Conservation (phyloP, 495 filamentous ascomycete genomes). For the Aspergillus bertholletiae region DNA sequence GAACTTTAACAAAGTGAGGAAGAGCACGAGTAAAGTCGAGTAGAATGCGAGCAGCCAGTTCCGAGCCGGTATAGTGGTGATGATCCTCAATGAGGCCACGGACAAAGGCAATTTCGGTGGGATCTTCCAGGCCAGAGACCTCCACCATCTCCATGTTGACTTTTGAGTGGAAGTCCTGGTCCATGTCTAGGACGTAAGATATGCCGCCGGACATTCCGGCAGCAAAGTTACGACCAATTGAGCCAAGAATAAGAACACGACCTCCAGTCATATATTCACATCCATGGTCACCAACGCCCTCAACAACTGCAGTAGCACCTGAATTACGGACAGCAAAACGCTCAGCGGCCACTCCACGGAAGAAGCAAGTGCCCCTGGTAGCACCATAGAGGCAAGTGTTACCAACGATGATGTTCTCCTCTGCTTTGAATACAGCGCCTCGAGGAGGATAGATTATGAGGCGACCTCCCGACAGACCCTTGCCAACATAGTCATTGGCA, state of each 20-base stretch:
- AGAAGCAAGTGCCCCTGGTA: conserved; percentile 90
- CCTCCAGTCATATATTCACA: conserved; percentile 99
- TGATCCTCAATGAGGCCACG: conserved; percentile 96
- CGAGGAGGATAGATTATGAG: conserved; percentile 96
- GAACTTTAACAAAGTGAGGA: conserved; percentile 87
- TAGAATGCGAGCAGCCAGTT: conserved; percentile 90
- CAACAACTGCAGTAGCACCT: conserved; percentile 92
- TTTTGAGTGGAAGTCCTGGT: conserved; percentile 88
- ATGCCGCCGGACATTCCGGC: conserved; percentile 99
- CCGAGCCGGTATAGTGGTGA: conserved; percentile 98
- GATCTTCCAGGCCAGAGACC: conserved; percentile 81
- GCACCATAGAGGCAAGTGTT: conserved; percentile 98
- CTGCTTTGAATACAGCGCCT: conserved; percentile 89
- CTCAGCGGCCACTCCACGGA: conserved; percentile 96
- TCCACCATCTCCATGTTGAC: conserved; percentile 99
- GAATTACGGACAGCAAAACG: conserved; percentile 98
- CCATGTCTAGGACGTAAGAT: conserved; percentile 91
- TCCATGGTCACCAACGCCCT: conserved; percentile 96
- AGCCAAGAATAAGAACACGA: conserved; percentile 83
- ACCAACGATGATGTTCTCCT: conserved; percentile 95
- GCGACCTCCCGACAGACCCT: conserved; percentile 92
- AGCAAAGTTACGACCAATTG: conserved; percentile 98
- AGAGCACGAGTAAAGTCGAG: conserved; percentile 97
- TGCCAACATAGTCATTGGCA: conserved; percentile 97
- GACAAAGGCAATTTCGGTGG: conserved; percentile 87